Evolutionary conservation across 768 basidiomycete species (phyloP).

Genomic region (Termitomyces sp.): DNA sequence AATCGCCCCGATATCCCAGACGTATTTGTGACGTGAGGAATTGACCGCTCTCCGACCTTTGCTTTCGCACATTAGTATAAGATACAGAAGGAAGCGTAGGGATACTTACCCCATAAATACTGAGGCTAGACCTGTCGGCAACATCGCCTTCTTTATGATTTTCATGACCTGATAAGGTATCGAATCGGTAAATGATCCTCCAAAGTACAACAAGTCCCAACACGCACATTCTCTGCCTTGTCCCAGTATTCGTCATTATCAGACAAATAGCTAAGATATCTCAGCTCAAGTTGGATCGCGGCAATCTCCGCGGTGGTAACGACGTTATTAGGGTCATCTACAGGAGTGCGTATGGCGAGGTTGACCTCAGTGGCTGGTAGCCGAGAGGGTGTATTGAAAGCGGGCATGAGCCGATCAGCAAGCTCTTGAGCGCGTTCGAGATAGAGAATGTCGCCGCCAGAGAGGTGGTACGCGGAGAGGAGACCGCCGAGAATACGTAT

Average conservation of each 20-base stretch:
- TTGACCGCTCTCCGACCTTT: conserved; percentile 35
- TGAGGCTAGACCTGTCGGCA: conserved; percentile 69
- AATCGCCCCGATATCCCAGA: conserved; percentile 90
- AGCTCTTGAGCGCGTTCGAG: conserved; percentile 78
- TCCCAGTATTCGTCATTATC: conserved; percentile 81
- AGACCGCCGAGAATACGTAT: conserved; percentile 91
- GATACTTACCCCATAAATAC: conserved; percentile 71
- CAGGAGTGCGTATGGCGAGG: conserved; percentile 52
- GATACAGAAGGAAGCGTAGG: not conserved
- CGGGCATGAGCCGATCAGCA: conserved; percentile 76
- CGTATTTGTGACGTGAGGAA: conserved; percentile 71
- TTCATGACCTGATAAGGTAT: conserved; percentile 47
- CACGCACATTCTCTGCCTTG: conserved; percentile 62
- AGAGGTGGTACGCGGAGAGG: conserved; percentile 81
- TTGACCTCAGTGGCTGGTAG: conserved; percentile 78
- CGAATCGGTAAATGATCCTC: not conserved
- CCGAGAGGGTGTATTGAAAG: conserved; percentile 77
- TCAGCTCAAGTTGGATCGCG: conserved; percentile 86
- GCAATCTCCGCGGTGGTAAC: conserved; percentile 83
- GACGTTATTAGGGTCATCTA: conserved; percentile 55
- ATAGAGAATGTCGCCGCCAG: conserved; percentile 62
- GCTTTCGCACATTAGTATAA: not conserved
- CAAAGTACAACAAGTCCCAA: not conserved
- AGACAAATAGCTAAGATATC: conserved; percentile 75
- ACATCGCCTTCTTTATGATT: conserved; percentile 53